A percentile compares a stretch with the other conserved stretches of the same genome.
Conservation (phyloP, 352 stramenopile species). For the Lagenidium sp. region DNA sequence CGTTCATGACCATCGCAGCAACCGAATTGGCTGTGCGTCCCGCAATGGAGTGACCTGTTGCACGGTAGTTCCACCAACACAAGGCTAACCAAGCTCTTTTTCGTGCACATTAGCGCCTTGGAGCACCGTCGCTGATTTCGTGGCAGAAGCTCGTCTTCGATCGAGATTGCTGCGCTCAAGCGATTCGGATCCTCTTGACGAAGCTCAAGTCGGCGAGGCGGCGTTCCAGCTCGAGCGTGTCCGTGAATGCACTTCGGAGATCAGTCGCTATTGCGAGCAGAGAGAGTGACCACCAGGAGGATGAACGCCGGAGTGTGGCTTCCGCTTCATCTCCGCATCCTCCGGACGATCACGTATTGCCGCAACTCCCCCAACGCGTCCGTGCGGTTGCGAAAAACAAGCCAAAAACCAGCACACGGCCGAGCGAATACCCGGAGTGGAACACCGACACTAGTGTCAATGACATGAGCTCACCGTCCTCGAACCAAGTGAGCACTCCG, state of each 20-base stretch:
- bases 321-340: conserved; percentile 6
- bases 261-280: not conserved
- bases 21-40: conserved; percentile 32
- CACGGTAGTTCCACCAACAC: not conserved
- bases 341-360: not conserved
- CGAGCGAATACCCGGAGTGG: conserved; percentile 2
- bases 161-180: conserved; percentile 47
- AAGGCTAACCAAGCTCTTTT: not conserved
- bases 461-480: not conserved
- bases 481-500: too few species aligned
- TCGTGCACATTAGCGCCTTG: conserved; percentile 24
- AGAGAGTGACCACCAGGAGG: conserved; percentile 2
- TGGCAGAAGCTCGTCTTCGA: conserved; percentile 66
- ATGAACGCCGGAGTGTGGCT: not conserved
- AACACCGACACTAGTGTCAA: conserved; percentile 9
- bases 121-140: conserved; percentile 36
- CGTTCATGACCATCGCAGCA: conserved; percentile 45
- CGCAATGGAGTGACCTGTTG: not conserved
- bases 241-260: not conserved
- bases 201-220: conserved; percentile 41
- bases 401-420: not conserved
- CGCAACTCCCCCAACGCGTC: not conserved
- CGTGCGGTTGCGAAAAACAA: not conserved
- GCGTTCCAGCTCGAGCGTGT: not conserved
- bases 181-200: conserved; percentile 47